phyloP scores from a whole-genome alignment of 1,284 basidiomycete genomes.

The Jaminaea rosea region DNA sequence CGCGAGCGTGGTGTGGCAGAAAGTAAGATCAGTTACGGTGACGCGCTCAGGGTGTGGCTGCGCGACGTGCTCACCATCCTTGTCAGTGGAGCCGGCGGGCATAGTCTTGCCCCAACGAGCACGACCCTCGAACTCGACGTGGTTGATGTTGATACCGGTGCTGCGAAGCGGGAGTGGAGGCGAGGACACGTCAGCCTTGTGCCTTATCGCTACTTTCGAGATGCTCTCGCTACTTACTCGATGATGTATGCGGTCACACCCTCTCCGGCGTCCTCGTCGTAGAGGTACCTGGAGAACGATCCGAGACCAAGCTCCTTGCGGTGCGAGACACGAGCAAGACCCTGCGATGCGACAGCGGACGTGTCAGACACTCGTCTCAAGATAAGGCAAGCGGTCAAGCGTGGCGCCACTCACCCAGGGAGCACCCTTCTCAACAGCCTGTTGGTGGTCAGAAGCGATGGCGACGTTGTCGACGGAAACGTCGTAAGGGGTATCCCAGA shows the following conservation, averaged over 20 bases:
- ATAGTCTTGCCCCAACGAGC: conserved; percentile 52
- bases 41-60: too few species aligned
- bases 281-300: conserved; percentile 81
- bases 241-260: conserved; percentile 76
- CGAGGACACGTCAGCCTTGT: too few species aligned
- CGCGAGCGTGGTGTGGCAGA: too few species aligned
- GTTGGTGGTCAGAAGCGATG: too few species aligned
- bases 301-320: conserved; percentile 65
- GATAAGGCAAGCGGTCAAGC: neutral
- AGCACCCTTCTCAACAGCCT: conserved; percentile 59
- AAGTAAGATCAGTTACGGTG: too few species aligned
- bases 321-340: conserved; percentile 91
- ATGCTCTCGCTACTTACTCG: conserved; percentile 31
- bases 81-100: conserved; percentile 61
- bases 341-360: conserved; percentile 53
- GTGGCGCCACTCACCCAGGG: conserved; percentile 67
- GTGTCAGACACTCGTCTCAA: neutral
- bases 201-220: too few species aligned
- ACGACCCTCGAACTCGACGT: conserved; percentile 79
- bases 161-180: conserved; percentile 52
- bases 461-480: conserved; percentile 58
- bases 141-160: conserved; percentile 79
- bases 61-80: too few species aligned
- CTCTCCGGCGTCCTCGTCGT: conserved; percentile 66
- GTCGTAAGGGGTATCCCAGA: conserved; percentile 47